Evolutionary conservation across 257 asterid species (phyloP).

Genomic region (Jacaranda mimosifolia): DNA sequence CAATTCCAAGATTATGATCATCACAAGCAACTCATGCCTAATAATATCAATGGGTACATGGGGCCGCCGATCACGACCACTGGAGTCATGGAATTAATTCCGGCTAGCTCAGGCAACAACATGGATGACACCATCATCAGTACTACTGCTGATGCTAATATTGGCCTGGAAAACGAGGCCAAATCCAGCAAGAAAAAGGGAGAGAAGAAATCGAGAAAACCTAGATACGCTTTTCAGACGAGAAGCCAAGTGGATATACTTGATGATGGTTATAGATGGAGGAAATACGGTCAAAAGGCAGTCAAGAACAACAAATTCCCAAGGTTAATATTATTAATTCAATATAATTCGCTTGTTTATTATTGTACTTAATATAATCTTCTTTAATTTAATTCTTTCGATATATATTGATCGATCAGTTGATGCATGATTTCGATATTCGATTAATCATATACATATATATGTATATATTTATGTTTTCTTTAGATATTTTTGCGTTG

Average conservation of each 20-base stretch:
- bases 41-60: slow-evolving; percentile 17
- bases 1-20: not conserved
- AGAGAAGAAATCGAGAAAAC: slow-evolving; percentile 36
- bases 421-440: too few species aligned
- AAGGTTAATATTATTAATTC: slow-evolving; percentile 16
- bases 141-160: too few species aligned
- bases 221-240: slow-evolving; percentile 46
- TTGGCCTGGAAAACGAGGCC: too few species aligned
- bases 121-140: too few species aligned
- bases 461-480: too few species aligned
- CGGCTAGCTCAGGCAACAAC: too few species aligned
- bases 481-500: too few species aligned
- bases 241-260: slow-evolving; percentile 51
- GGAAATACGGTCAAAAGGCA: slow-evolving; percentile 51
- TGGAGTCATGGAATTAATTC: not conserved
- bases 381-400: too few species aligned
- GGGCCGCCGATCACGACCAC: not conserved
- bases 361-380: too few species aligned
- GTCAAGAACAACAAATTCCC: slow-evolving; percentile 49
- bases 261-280: slow-evolving; percentile 9
- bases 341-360: too few species aligned
- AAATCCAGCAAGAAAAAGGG: slow-evolving; percentile 20
- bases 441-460: too few species aligned
- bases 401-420: too few species aligned
- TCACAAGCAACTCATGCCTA: slow-evolving; percentile 5